Percentiles rank a stretch among this genome's conserved stretches.
Conservation (phyloP, 352 stramenopile genomes). For the Pythium dissotocum region DNA sequence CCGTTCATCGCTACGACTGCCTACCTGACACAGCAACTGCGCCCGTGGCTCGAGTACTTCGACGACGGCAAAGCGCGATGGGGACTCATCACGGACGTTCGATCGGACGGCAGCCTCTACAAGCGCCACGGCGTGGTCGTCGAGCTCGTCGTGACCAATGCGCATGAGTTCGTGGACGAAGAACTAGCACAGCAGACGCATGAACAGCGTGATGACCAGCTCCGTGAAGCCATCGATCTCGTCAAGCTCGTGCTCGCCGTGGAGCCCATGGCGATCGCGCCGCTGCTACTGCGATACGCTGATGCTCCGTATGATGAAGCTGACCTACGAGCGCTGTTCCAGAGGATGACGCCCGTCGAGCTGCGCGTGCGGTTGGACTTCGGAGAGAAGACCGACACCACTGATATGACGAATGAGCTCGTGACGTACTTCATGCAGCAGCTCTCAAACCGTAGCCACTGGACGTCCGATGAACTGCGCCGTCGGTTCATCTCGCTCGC, state of each 20-base stretch:
- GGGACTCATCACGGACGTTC: background rate
- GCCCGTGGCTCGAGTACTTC: conserved; percentile 1
- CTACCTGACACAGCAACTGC: background rate
- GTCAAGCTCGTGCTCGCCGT: background rate
- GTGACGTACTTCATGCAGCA: background rate
- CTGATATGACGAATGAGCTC: background rate
- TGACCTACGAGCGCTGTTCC: background rate
- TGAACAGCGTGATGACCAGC: background rate
- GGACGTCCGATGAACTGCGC: background rate
- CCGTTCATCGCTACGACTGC: background rate
- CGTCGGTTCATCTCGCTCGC: background rate
- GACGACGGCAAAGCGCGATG: background rate
- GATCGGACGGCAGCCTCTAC: background rate
- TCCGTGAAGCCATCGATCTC: background rate
- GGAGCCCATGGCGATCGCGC: background rate
- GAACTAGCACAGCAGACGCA: background rate
- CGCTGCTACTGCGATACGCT: background rate
- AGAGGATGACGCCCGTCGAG: background rate
- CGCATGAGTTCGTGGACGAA: background rate
- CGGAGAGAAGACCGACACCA: background rate
- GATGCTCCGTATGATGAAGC: background rate
- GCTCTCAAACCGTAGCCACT: background rate
- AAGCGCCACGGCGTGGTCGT: conserved; percentile 1
- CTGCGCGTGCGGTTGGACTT: background rate
- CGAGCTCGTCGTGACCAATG: background rate